Conservation (phyloP, 768 basidiomycete species). For the Tulasnella sp. region DNA sequence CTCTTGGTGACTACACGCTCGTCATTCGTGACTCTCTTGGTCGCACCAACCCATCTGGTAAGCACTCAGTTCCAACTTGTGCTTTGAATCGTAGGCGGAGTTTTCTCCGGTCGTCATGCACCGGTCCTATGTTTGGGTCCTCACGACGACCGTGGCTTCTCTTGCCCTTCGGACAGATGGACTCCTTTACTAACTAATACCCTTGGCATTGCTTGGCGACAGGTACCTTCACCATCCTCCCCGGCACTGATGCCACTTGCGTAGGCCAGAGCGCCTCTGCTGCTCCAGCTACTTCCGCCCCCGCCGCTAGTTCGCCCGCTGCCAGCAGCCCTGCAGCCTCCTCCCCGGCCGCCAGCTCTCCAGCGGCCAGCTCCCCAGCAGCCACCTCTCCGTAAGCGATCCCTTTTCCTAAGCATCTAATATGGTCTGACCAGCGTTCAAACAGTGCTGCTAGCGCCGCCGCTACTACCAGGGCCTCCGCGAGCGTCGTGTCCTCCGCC, state of each 20-base stretch:
- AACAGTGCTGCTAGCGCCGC: neutral
- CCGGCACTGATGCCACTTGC: slow-evolving; percentile 19
- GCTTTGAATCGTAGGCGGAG: neutral
- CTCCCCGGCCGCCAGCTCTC: neutral
- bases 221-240: slow-evolving; percentile 27
- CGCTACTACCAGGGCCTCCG: neutral
- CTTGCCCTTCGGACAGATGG: too few species aligned
- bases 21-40: slow-evolving; percentile 38
- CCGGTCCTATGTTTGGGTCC: neutral
- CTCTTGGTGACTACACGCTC: slow-evolving; percentile 36
- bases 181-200: too few species aligned
- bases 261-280: neutral
- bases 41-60: slow-evolving; percentile 30
- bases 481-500: slow-evolving; percentile 10
- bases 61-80: neutral
- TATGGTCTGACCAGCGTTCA: neutral
- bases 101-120: slow-evolving; percentile 4
- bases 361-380: neutral
- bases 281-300: slow-evolving; percentile 7
- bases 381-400: slow-evolving; percentile 9
- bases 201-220: neutral
- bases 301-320: neutral
- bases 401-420: neutral
- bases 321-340: slow-evolving; percentile 3
- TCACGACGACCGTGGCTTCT: neutral